Conservation (phyloP, 2,329 filamentous ascomycete species). For the Botrytis cinerea region DNA sequence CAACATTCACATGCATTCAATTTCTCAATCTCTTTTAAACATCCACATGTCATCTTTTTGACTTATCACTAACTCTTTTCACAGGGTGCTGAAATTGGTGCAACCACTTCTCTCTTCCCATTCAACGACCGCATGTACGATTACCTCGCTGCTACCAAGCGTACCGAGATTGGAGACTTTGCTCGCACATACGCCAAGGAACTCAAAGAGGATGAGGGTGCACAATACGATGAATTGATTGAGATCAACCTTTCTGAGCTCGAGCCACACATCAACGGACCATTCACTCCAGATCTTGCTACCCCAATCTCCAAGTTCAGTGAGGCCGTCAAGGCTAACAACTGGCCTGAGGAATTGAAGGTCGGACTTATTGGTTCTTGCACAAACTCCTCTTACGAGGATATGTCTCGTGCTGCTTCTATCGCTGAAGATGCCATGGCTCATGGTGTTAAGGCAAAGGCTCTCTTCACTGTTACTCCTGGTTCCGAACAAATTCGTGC, state of each 20-base stretch:
- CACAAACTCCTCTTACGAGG: constrained; percentile 86
- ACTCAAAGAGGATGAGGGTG: constrained; percentile 83
- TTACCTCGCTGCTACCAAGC: constrained; percentile 90
- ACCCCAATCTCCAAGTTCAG: constrained; percentile 98
- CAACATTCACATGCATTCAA: not conserved
- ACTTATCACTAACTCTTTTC: not conserved
- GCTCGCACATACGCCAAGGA: constrained; percentile 81
- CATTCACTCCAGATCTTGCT: constrained; percentile 96
- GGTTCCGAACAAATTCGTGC: constrained; percentile 96
- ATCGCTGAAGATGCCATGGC: constrained; percentile 89
- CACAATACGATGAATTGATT: constrained; percentile 93
- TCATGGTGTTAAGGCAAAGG: constrained; percentile 92
- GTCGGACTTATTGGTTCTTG: constrained; percentile 97
- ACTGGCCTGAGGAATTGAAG: constrained; percentile 95
- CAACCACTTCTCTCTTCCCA: constrained; percentile 93
- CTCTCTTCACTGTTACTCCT: constrained; percentile 91
- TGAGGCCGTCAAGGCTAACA: constrained; percentile 88
- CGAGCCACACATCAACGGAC: constrained; percentile 97
- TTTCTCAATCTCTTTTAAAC: not conserved
- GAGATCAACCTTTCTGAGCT: constrained; percentile 95
- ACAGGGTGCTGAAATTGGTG: constrained; percentile 66
- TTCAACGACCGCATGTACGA: constrained; percentile 99
- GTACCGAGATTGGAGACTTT: constrained; percentile 86
- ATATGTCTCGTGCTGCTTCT: constrained; percentile 90
- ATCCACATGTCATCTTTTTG: not conserved